Evolutionary conservation across 495 filamentous ascomycete genomes (phyloP).

Genomic region (Penicillium nucicola): DNA sequence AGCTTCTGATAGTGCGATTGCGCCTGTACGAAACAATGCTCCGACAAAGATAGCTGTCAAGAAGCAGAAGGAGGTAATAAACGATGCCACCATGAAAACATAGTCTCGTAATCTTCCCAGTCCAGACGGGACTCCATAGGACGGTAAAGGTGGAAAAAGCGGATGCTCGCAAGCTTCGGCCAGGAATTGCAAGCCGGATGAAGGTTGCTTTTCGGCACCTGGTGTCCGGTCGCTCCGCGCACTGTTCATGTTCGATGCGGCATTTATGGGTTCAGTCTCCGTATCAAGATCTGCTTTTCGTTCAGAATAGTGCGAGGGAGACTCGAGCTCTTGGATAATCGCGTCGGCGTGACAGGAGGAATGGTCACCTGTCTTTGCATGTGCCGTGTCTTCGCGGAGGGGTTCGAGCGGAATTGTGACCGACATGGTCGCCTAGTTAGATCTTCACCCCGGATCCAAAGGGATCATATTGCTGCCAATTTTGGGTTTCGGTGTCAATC

Average conservation of each 20-base stretch:
- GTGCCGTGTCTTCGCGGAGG: constrained; percentile 4
- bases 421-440: not conserved
- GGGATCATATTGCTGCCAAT: not conserved
- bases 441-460: not conserved
- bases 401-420: constrained; percentile 7
- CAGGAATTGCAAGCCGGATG: not conserved
- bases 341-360: not conserved
- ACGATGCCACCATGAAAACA: constrained; percentile 60
- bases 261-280: not conserved
- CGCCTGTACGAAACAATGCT: constrained; percentile 60
- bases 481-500: not conserved
- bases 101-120: constrained; percentile 61
- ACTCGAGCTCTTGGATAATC: not conserved
- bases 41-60: constrained; percentile 73
- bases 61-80: constrained; percentile 73
- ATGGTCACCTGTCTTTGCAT: constrained; percentile 3
- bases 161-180: constrained; percentile 54
- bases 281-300: not conserved
- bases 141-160: constrained; percentile 81
- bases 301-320: not conserved
- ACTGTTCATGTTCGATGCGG: not conserved
- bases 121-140: constrained; percentile 72
- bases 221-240: not conserved
- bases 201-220: not conserved
- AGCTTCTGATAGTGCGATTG: constrained; percentile 40